A percentile compares a stretch with the other conserved stretches of the same genome.
Evolutionary conservation across 352 stramenopile genomes (phyloP).

Genomic region (Globisporangium uncinulatum): DNA sequence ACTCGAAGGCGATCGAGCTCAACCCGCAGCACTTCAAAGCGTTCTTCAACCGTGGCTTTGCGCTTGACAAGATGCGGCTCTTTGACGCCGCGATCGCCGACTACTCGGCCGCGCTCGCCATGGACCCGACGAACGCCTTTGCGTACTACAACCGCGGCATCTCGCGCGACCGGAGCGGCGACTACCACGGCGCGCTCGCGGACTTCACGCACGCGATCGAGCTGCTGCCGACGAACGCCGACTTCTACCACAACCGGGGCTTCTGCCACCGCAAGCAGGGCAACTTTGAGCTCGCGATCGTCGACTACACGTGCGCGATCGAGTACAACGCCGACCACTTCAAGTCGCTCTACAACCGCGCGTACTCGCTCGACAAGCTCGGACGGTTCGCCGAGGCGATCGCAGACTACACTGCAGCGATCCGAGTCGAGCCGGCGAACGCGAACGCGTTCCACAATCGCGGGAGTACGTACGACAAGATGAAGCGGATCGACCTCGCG

Average conservation of each 20-base stretch:
- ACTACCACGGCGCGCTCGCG: constrained; percentile 74
- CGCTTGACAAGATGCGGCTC: constrained; percentile 70
- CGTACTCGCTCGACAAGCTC: constrained; percentile 85
- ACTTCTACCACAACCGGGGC: constrained; percentile 83
- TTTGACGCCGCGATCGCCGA: constrained; percentile 77
- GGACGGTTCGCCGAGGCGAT: constrained; percentile 58
- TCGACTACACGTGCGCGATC: constrained; percentile 73
- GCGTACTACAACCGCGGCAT: constrained; percentile 84
- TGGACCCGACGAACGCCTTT: constrained; percentile 74
- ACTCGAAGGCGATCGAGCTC: constrained; percentile 65
- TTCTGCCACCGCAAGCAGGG: constrained; percentile 82
- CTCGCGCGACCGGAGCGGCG: constrained; percentile 71
- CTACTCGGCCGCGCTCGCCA: constrained; percentile 59
- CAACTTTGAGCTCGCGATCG: constrained; percentile 72
- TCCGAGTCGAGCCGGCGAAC: constrained; percentile 62
- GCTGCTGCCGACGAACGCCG: constrained; percentile 61
- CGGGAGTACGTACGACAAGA: constrained; percentile 76
- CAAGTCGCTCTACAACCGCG: constrained; percentile 87
- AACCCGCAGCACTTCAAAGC: constrained; percentile 85
- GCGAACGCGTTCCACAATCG: constrained; percentile 83
- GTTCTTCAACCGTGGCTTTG: constrained; percentile 86
- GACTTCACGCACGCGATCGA: constrained; percentile 82
- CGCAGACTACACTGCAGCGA: constrained; percentile 67
- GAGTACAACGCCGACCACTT: constrained; percentile 70
- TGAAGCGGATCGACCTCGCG: constrained; percentile 48